Evolutionary conservation across 2,329 filamentous ascomycete genomes (phyloP).

Genomic region (Diaporthe sp.): DNA sequence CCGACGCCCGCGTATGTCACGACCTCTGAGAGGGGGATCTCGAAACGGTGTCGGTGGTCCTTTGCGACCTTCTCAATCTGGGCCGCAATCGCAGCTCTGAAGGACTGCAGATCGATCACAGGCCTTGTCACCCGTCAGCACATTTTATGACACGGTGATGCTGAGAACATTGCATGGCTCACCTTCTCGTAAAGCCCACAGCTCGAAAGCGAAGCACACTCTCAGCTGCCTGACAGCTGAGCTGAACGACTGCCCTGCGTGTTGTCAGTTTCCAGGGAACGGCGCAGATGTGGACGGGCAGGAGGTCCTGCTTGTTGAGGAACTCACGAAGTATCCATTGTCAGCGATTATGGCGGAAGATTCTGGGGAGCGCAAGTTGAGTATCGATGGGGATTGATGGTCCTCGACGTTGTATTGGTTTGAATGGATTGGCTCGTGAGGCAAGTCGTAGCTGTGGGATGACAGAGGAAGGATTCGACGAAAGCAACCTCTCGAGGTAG

Average conservation of each 20-base stretch:
- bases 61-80: slow-evolving; percentile 5
- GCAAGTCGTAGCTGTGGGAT: no score
- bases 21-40: slow-evolving; percentile 11
- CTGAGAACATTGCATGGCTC: fast-evolving
- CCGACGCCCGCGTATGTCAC: background rate
- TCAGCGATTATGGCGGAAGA: background rate
- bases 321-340: slow-evolving; percentile 5
- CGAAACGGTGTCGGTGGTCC: background rate
- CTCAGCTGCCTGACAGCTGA: slow-evolving; percentile 26
- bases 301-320: background rate
- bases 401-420: no score
- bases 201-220: slow-evolving; percentile 27
- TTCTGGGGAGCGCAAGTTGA: background rate
- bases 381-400: background rate
- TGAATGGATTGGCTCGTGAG: no score
- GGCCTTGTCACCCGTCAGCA: background rate
- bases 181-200: slow-evolving; percentile 11
- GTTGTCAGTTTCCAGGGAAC: background rate
- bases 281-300: no score
- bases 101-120: background rate
- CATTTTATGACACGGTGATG: no score
- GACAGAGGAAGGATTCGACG: background rate
- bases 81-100: background rate
- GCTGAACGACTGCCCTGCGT: slow-evolving; percentile 12
- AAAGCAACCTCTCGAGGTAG: background rate